Conservation (phyloP, 495 filamentous ascomycete genomes). For the Geoglossum glabrum region DNA sequence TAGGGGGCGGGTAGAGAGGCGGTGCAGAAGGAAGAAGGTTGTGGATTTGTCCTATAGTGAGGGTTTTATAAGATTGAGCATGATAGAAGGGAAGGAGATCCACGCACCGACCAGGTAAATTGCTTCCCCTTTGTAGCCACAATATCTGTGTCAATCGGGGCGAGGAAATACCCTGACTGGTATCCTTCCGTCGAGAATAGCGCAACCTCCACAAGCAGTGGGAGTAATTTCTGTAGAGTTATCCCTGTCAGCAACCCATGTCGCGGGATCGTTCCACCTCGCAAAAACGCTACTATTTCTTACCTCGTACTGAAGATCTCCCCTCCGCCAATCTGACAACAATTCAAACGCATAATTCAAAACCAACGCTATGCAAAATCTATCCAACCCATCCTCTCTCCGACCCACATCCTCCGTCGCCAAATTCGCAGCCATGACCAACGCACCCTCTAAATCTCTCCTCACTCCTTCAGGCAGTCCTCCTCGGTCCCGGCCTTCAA, state of each 20-base stretch:
- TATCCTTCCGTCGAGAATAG: conserved; percentile 56
- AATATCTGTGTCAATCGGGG: conserved; percentile 56
- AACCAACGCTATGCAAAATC: conserved; percentile 44
- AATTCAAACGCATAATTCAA: conserved; percentile 62
- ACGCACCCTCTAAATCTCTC: conserved; percentile 51
- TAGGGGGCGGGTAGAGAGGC: conserved; percentile 38
- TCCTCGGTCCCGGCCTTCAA: conserved; percentile 45
- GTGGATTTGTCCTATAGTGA: conserved; percentile 18
- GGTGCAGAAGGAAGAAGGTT: conserved; percentile 25
- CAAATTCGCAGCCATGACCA: conserved; percentile 61
- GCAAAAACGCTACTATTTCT: not conserved
- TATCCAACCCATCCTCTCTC: conserved; percentile 31
- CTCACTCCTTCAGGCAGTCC: conserved; percentile 41
- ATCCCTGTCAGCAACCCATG: not conserved
- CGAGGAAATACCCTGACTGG: conserved; percentile 64
- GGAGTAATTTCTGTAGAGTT: conserved; percentile 30
- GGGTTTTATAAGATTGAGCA: not conserved
- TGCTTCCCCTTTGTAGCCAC: conserved; percentile 36
- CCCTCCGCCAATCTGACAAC: conserved; percentile 36
- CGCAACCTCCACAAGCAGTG: conserved; percentile 44
- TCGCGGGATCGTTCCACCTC: not conserved
- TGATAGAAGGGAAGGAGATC: conserved; percentile 3
- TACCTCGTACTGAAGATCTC: conserved; percentile 47
- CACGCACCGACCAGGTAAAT: conserved; percentile 50
- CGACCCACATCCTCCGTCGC: conserved; percentile 36